Evolutionary conservation across 2,329 filamentous ascomycete species (phyloP).

Genomic region (Biscogniauxia mediterranea): DNA sequence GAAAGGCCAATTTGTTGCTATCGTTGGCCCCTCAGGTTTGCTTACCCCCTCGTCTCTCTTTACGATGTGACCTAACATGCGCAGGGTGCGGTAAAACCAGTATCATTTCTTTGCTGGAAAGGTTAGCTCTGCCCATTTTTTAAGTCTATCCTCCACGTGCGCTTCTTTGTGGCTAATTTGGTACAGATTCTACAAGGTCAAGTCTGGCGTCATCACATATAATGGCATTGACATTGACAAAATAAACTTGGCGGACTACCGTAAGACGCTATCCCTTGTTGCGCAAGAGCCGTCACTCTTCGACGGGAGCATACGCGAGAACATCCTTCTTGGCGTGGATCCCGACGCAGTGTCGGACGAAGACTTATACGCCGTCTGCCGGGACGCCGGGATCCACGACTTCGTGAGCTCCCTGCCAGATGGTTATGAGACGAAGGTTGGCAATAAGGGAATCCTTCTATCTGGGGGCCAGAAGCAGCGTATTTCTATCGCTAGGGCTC

Average conservation of each 20-base stretch:
- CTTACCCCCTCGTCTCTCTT: background rate
- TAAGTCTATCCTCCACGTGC: no score
- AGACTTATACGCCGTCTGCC: conserved; percentile 50
- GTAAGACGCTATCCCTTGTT: conserved; percentile 65
- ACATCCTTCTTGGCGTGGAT: conserved; percentile 64
- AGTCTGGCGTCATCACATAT: conserved; percentile 61
- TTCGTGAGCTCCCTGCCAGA: conserved; percentile 67
- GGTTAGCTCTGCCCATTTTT: conserved; percentile 28
- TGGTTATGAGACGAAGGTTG: conserved; percentile 67
- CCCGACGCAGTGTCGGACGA: conserved; percentile 51
- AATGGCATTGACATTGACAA: conserved; percentile 59
- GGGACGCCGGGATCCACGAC: conserved; percentile 66
- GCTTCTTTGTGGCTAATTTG: conserved; percentile 7
- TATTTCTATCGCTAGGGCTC: conserved; percentile 68
- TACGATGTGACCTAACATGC: conserved; percentile 12
- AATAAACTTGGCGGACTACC: conserved; percentile 60
- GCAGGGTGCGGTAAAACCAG: conserved; percentile 66
- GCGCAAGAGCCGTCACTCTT: conserved; percentile 74
- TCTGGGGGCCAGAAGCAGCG: conserved; percentile 71
- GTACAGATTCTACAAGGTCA: conserved; percentile 62
- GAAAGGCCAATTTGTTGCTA: conserved; percentile 66
- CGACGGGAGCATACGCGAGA: conserved; percentile 60
- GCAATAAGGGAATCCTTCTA: conserved; percentile 63
- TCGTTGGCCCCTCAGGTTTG: conserved; percentile 65
- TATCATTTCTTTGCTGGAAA: conserved; percentile 63